phyloP scores from a whole-genome alignment of 768 basidiomycete genomes.

The Hericium erinaceus region DNA sequence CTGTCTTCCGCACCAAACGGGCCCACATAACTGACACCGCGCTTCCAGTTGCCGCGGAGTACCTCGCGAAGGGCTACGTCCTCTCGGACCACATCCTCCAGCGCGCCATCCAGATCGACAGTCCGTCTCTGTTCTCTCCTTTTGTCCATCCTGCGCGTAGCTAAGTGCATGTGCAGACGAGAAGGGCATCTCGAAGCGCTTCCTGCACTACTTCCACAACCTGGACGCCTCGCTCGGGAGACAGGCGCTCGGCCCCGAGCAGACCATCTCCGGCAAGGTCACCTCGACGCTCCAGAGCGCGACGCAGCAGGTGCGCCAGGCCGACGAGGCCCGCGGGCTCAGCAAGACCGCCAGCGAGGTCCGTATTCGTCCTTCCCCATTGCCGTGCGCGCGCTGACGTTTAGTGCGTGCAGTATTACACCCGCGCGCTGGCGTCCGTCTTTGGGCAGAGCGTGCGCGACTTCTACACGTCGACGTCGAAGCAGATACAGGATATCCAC shows the following conservation, averaged over 20 bases:
- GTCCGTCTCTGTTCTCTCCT: conserved; percentile 24
- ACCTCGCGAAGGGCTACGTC: conserved; percentile 82
- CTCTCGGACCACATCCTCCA: conserved; percentile 74
- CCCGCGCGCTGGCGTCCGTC: conserved; percentile 63
- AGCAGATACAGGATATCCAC: conserved; percentile 87
- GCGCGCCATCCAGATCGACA: conserved; percentile 73
- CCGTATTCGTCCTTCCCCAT: conserved; percentile 7
- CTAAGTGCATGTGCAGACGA: conserved; percentile 34
- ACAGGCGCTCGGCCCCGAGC: conserved; percentile 66
- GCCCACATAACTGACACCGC: neutral
- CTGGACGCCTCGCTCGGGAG: conserved; percentile 66
- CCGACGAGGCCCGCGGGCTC: conserved; percentile 79
- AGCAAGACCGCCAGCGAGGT: conserved; percentile 63
- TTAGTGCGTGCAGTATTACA: conserved; percentile 52
- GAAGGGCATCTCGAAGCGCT: conserved; percentile 82
- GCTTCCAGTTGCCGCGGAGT: conserved; percentile 76
- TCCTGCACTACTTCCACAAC: conserved; percentile 68
- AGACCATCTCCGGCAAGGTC: conserved; percentile 71
- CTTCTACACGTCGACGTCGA: conserved; percentile 85
- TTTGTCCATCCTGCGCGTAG: neutral
- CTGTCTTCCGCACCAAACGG: too few species aligned
- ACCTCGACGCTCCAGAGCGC: conserved; percentile 56
- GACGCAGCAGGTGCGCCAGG: conserved; percentile 55
- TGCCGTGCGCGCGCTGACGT: neutral
- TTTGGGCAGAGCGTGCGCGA: conserved; percentile 63